Percentiles rank a stretch among this genome's conserved stretches.
Evolutionary conservation across 1,284 basidiomycete genomes (phyloP).

Genomic region (Gastroboletus turbinatus): DNA sequence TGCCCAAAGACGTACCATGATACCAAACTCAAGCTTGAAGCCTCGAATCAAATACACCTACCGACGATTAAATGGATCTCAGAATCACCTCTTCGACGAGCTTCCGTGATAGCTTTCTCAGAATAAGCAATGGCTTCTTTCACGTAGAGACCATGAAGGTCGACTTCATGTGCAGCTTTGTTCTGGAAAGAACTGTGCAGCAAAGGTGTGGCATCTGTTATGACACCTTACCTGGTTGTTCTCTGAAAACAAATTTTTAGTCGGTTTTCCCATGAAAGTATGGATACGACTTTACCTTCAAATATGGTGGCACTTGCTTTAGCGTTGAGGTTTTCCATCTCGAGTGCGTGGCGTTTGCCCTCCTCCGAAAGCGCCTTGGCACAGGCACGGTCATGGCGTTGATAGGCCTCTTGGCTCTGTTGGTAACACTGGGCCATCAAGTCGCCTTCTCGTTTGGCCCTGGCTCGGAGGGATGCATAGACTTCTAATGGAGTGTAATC

Average conservation of each 20-base stretch:
- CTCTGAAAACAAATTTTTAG: slow-evolving; percentile 12
- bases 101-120: slow-evolving; percentile 66
- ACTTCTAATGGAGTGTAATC: slow-evolving; percentile 34
- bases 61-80: slow-evolving; percentile 86
- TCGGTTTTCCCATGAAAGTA: background rate
- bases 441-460: slow-evolving; percentile 71
- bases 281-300: slow-evolving; percentile 44
- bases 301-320: slow-evolving; percentile 90
- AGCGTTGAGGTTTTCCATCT: slow-evolving; percentile 79
- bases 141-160: slow-evolving; percentile 89
- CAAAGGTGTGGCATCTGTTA: background rate
- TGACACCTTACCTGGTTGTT: slow-evolving; percentile 25
- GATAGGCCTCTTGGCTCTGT: slow-evolving; percentile 66
- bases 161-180: slow-evolving; percentile 68
- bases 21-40: too few relatives aligned
- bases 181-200: slow-evolving; percentile 41
- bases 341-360: slow-evolving; percentile 76
- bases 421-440: slow-evolving; percentile 67
- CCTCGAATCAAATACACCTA: slow-evolving; percentile 38
- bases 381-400: slow-evolving; percentile 65
- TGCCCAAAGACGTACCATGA: slow-evolving; percentile 14
- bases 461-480: slow-evolving; percentile 65
- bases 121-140: slow-evolving; percentile 80
- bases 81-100: slow-evolving; percentile 58
- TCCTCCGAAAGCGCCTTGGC: slow-evolving; percentile 86